Conservation (phyloP, 345 rosid species). For the Acer negundo region DNA sequence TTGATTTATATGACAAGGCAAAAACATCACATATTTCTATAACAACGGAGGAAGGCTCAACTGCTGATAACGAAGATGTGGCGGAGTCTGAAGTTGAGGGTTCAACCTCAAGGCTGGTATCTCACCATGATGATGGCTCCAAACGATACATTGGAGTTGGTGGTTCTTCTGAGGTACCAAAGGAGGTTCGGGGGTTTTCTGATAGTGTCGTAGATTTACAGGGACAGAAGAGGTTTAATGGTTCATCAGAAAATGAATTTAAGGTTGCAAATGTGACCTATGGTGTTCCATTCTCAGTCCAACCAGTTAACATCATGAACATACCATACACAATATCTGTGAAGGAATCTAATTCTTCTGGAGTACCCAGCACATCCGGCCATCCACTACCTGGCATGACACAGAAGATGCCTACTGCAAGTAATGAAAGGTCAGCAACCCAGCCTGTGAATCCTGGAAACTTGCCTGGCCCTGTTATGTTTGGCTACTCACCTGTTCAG, state of each 20-base stretch:
- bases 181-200: conserved; percentile 52
- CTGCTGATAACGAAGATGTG: conserved; percentile 93
- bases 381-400: conserved; percentile 41
- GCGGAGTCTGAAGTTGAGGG: conserved; percentile 96
- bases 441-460: conserved; percentile 56
- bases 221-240: conserved; percentile 43
- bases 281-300: conserved; percentile 58
- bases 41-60: conserved; percentile 82
- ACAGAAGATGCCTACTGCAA: conserved; percentile 49
- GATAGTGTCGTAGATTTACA: conserved; percentile 45
- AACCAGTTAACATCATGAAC: conserved; percentile 43
- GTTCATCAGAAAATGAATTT: conserved; percentile 50
- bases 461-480: conserved; percentile 49
- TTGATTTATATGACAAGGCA: conserved; percentile 56
- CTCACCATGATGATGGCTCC: conserved; percentile 50
- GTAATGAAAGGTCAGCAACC: conserved; percentile 37
- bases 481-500: conserved; percentile 80
- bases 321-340: conserved; percentile 50
- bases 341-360: conserved; percentile 56
- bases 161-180: conserved; percentile 45
- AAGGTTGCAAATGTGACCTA: conserved; percentile 52
- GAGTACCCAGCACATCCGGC: conserved; percentile 45
- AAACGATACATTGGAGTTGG: conserved; percentile 43
- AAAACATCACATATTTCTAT: conserved; percentile 72
- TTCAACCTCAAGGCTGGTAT: conserved; percentile 56